These are phyloP conservation scores for Clonostachys sp. DNA, from an alignment of 2,329 filamentous ascomycete species.

Conservation along the genomic window DNA sequence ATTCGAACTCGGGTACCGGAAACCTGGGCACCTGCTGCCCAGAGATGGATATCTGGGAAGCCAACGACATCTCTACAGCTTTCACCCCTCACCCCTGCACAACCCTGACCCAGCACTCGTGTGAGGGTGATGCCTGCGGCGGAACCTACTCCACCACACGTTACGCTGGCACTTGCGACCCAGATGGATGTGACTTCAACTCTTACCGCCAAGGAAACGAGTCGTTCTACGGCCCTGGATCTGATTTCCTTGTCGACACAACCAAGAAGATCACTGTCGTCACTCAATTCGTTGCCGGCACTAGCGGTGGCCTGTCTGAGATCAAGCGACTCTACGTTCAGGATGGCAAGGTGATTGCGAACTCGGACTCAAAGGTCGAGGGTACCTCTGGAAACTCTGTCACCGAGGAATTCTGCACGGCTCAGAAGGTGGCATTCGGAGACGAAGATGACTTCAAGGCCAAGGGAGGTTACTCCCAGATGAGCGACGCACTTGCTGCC, in stretches of 20 bases:
- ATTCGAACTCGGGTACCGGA: constrained; percentile 10
- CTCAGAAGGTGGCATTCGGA: constrained; percentile 49
- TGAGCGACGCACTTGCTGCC: constrained; percentile 47
- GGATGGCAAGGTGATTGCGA: constrained; percentile 47
- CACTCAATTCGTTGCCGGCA: constrained; percentile 47
- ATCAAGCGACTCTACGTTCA: constrained; percentile 60
- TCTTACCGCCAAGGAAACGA: constrained; percentile 56
- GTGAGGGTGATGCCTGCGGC: constrained; percentile 31
- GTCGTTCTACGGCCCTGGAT: constrained; percentile 53
- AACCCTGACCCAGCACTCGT: constrained; percentile 31
- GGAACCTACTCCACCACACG: constrained; percentile 42
- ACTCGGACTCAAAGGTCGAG: constrained; percentile 40
- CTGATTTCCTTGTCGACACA: constrained; percentile 47
- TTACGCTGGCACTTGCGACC: constrained; percentile 56
- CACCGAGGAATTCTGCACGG: constrained; percentile 54
- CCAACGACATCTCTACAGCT: constrained; percentile 11
- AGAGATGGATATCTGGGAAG: constrained; percentile 15
- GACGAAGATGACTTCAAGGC: constrained; percentile 38
- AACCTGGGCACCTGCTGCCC: constrained; percentile 12
- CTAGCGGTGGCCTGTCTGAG: constrained; percentile 27
- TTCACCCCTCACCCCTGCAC: constrained; percentile 15
- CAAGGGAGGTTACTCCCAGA: constrained; percentile 49
- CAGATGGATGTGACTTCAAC: constrained; percentile 63
- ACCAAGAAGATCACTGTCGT: constrained; percentile 32
- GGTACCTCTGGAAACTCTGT: constrained; percentile 57